Percentiles rank a stretch among this genome's conserved stretches.
These are phyloP conservation scores for Fusarium lateritium DNA, from an alignment of 2,329 filamentous ascomycete genomes.

Conservation along the genomic window DNA sequence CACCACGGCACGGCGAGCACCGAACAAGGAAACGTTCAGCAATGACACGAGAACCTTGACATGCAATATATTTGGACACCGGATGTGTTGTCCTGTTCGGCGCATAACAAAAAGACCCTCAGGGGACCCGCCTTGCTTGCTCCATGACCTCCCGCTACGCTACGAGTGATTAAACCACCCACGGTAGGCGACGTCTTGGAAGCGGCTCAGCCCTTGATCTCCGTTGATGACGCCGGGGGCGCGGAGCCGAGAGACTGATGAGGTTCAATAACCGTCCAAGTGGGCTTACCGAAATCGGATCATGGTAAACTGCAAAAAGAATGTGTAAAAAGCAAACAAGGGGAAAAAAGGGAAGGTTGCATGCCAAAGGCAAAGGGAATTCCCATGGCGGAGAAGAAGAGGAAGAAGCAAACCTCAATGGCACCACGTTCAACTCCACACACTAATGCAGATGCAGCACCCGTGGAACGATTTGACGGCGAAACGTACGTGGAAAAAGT, in stretches of 20 bases:
- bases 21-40: slow-evolving; percentile 18
- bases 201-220: slow-evolving; percentile 13
- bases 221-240: slow-evolving; percentile 30
- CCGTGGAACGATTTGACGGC: slow-evolving; percentile 43
- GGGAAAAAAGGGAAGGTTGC: not conserved
- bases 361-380: slow-evolving; percentile 13
- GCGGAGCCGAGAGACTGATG: slow-evolving; percentile 25
- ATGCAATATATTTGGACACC: slow-evolving; percentile 16
- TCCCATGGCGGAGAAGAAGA: slow-evolving; percentile 25
- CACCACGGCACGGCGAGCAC: slow-evolving; percentile 3
- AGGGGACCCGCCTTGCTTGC: not conserved
- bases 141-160: slow-evolving; percentile 1
- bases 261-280: not conserved
- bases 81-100: slow-evolving; percentile 22
- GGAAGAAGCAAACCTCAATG: slow-evolving; percentile 37
- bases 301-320: slow-evolving; percentile 1
- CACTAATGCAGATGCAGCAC: slow-evolving; percentile 35
- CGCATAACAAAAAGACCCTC: slow-evolving; percentile 12
- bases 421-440: slow-evolving; percentile 20
- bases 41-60: slow-evolving; percentile 7
- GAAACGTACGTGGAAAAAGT: slow-evolving; percentile 48
- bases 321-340: slow-evolving; percentile 13
- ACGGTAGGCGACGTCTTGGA: slow-evolving; percentile 7
- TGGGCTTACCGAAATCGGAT: slow-evolving; percentile 12
- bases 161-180: slow-evolving; percentile 29